These are phyloP conservation scores for Globisporangium acanthophoron DNA, from an alignment of 352 stramenopile species.

Conservation along the genomic window DNA sequence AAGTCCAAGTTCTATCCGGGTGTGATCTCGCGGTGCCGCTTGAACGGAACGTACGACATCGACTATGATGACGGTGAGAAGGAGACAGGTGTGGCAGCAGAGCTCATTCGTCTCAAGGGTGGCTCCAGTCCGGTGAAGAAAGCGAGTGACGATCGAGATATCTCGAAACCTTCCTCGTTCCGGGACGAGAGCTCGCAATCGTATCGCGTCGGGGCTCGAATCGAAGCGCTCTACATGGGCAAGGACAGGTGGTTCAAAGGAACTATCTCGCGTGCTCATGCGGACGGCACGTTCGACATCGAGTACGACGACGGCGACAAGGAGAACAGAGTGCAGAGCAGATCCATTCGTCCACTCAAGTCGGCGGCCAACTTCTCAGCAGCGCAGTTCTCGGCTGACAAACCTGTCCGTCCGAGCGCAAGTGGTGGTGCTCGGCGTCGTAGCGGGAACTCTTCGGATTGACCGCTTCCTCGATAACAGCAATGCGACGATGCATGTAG, in stretches of 20 bases:
- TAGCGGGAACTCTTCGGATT: slow-evolving; percentile 47
- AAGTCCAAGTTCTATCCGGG: slow-evolving; percentile 54
- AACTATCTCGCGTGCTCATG: slow-evolving; percentile 33
- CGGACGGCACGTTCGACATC: slow-evolving; percentile 54
- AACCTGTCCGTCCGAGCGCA: slow-evolving; percentile 25
- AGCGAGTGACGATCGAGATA: slow-evolving; percentile 11
- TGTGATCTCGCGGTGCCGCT: slow-evolving; percentile 23
- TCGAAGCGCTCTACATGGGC: slow-evolving; percentile 69
- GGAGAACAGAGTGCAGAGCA: slow-evolving; percentile 21
- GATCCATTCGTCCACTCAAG: slow-evolving; percentile 20
- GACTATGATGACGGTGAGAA: slow-evolving; percentile 78
- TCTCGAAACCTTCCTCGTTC: neutral
- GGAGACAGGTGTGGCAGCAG: slow-evolving; percentile 23
- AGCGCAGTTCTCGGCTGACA: slow-evolving; percentile 29
- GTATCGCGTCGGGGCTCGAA: slow-evolving; percentile 10
- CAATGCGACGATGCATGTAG: neutral
- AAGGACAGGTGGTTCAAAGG: slow-evolving; percentile 57
- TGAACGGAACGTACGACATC: slow-evolving; percentile 68
- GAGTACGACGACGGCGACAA: slow-evolving; percentile 68
- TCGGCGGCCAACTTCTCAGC: slow-evolving; percentile 37
- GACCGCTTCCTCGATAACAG: neutral
- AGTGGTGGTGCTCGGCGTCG: slow-evolving; percentile 25
- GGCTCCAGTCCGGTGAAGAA: slow-evolving; percentile 16
- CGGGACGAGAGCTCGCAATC: neutral
- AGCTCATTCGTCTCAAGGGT: slow-evolving; percentile 30